Base-by-base conservation (phyloP, 2,329 filamentous ascomycete species). In the Xylaria sp. region DNA sequence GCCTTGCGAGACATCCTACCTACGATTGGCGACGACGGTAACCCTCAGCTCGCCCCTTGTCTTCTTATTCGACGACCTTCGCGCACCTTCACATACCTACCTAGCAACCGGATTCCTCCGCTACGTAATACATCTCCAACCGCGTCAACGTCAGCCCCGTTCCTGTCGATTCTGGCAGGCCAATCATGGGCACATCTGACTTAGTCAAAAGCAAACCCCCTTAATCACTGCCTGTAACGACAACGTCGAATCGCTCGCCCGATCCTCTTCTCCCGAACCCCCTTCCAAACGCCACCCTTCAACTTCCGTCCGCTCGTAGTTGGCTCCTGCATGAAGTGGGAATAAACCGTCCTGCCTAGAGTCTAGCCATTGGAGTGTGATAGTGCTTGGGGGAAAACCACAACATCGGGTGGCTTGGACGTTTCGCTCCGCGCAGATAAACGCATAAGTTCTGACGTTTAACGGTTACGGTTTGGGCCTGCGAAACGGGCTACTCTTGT, bases 181-280 rank as follows among this genome's bases (percentile, higher is more conserved):
- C 52, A 56, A 58, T 55, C 48, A 59, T 53, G 50, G 41, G 18
- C 34, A 41, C 18, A 26, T 39, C 37, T 38, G 21, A 26, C 50
- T 59, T 51, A 67, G 61, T 67, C 66, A 65, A 29, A 43, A 49
- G 38, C 54, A 53, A 29, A 44, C 16, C 63, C 63, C 50, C 57
- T 39, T 49, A 24, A 52, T 59, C 43, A 34, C 26, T 49, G 55
- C 29, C 57, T 60, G 48, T 41, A 54, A 56, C 57, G 48, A 56
- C 45, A 52, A 39, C n/a, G 37, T 41, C 39, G 37, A 48, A 42
- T 39, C 43, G 43, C 44, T 39, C 41, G 40, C 39, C 37, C 34
- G 26, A 24, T 41, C 42, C 46, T 16, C 8, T 42, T 20, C 47
- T 29, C 44, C 19, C 22, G 18, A 39, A 51, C 29, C 29, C 29